A percentile compares a stretch with the other conserved stretches of the same genome.
phyloP scores from a whole-genome alignment of 371 early-diverging fungal genomes.

The Smittium culicis region DNA sequence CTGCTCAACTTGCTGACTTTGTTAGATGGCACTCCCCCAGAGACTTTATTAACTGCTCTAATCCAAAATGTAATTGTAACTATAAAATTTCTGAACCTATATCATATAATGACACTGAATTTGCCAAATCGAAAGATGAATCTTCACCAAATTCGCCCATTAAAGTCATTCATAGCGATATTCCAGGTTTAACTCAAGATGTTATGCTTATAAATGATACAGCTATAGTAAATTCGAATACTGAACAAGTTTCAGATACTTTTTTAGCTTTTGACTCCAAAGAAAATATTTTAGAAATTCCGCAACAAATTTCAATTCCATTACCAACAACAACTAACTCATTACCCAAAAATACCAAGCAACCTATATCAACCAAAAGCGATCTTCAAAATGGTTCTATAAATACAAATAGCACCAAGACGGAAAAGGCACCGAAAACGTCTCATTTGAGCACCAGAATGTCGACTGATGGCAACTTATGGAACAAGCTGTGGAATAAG shows the following conservation, averaged over 20 bases:
- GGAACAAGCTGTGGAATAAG: conserved; percentile 75
- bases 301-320: no score
- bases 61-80: neutral
- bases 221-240: no score
- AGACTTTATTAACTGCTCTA: conserved; percentile 47
- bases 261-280: neutral
- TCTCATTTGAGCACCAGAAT: conserved; percentile 62
- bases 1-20: conserved; percentile 66
- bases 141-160: no score
- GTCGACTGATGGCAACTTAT: conserved; percentile 59
- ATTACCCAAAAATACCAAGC: conserved; percentile 12
- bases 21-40: conserved; percentile 92
- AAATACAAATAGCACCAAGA: no score
- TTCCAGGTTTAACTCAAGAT: no score
- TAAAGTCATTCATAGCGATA: neutral
- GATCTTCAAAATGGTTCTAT: neutral
- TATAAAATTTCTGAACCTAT: no score
- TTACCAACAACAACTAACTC: no score
- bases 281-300: neutral
- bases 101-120: neutral
- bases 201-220: no score
- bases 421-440: conserved; percentile 14
- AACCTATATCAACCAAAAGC: neutral
- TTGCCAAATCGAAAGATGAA: no score
- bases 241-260: no score